These are phyloP conservation scores for Xerocomellus intermedius DNA, from an alignment of 768 basidiomycete species.

Conservation along the genomic window DNA sequence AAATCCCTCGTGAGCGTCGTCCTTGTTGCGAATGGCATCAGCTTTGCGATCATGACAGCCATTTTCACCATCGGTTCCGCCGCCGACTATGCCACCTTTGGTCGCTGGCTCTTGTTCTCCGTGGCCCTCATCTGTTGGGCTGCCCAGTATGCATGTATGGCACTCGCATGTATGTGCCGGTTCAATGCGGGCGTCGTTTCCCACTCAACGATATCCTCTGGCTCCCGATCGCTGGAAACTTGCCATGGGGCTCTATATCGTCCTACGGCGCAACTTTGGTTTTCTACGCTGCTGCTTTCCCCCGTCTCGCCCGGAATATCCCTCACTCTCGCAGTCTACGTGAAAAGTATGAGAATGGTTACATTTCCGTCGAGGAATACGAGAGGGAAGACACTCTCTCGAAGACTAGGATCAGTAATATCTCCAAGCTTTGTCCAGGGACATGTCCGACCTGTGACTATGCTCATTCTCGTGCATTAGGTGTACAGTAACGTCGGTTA, in stretches of 20 bases:
- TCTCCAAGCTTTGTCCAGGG: conserved; percentile 58
- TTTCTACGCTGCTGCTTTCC: too few relatives aligned
- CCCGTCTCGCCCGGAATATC: too few relatives aligned
- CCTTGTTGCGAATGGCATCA: conserved; percentile 72
- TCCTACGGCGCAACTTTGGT: too few relatives aligned
- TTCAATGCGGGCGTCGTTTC: not conserved
- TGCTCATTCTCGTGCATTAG: not conserved
- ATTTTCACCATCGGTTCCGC: conserved; percentile 73
- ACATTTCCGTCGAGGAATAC: conserved; percentile 59
- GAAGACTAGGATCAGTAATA: conserved; percentile 84
- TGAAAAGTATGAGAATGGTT: conserved; percentile 56
- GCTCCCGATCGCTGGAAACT: conserved; percentile 68
- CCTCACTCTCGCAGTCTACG: conserved; percentile 53
- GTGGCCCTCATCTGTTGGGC: conserved; percentile 77
- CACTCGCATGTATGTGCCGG: conserved; percentile 55
- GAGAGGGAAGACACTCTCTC: conserved; percentile 75
- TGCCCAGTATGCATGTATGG: conserved; percentile 75
- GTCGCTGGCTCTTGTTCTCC: conserved; percentile 72
- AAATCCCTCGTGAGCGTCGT: conserved; percentile 75
- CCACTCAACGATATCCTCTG: conserved; percentile 24
- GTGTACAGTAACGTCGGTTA: conserved; percentile 83
- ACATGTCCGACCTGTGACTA: not conserved
- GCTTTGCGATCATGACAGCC: conserved; percentile 77
- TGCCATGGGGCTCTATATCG: too few relatives aligned
- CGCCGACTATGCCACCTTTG: conserved; percentile 47